Base-by-base conservation (phyloP, 2,329 filamentous ascomycete genomes). In the Aspergillus oerlinghausenensis region DNA sequence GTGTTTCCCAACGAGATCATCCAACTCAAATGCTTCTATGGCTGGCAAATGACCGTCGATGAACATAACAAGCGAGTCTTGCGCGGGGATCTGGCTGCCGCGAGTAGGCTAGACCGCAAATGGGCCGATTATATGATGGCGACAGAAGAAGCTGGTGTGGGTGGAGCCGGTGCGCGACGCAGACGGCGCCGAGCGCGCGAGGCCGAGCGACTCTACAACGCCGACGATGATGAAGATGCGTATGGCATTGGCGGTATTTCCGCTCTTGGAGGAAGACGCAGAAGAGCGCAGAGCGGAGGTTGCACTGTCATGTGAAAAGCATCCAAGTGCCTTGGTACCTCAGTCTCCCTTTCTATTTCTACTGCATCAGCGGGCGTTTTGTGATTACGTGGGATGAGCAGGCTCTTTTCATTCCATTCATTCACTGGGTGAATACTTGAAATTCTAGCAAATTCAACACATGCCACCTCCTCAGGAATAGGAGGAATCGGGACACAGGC, bases 101-200 rank as follows among this genome's bases (percentile, higher is more conserved):
- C 94, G 0, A 82, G 81, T 40, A 80, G 90, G n/a, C 80, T 97
- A 21, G 92, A 96, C 78, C 82, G 87, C 61, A 95, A 93, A 71
- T 97, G 93, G 93, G 88, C 88, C 0, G 89, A 95, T 54, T 96
- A 91, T 72, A 97, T 97, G 92, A 90, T 95, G 76, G 87, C 90
- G 17, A 89, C 84, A 51, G 91, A 96, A 72, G 93, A 97, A 70
- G 90, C 89, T 0, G 89, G 88, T 2, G 83, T 83, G 2, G 66
- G 68, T 10, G 75, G 74, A 40, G 80, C 77, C 2, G 90, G 88
- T 5, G 79, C 82, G 2, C 81, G 92, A 54, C 80, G 92, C 53
- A 79, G 92, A 57, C 80, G 92, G 61, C 82, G 92, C 51, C 82
- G 92, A 57, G 90, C 90, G 1, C 82, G 92, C 49, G 90, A 96